Conservation (phyloP, 2,329 filamentous ascomycete species). For the Trichoderma endophyticum region DNA sequence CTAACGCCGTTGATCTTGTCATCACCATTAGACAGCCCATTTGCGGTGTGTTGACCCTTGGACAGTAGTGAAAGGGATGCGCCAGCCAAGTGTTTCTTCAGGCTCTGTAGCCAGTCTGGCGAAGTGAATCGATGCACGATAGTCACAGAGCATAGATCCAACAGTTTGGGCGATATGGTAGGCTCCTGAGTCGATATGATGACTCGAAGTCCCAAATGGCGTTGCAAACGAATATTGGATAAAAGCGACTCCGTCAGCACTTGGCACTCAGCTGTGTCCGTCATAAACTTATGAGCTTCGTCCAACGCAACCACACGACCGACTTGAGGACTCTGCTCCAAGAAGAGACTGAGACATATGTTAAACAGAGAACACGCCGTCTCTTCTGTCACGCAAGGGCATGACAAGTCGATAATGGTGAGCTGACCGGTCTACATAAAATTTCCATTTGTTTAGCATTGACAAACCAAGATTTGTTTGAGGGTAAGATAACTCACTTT, state of each 20-base stretch:
- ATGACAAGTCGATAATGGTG: conserved; percentile 63
- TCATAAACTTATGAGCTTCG: conserved; percentile 77
- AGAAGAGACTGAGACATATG: conserved; percentile 64
- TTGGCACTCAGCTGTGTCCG: conserved; percentile 48
- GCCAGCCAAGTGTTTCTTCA: conserved; percentile 45
- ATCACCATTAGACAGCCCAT: not conserved
- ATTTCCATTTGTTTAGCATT: not conserved
- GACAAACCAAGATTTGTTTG: not conserved
- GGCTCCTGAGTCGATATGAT: conserved; percentile 77
- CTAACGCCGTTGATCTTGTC: not conserved
- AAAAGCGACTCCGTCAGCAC: conserved; percentile 62
- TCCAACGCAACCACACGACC: conserved; percentile 68
- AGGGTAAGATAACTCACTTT: not conserved
- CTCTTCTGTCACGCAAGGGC: conserved; percentile 64
- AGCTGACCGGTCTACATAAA: conserved; percentile 30
- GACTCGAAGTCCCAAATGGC: conserved; percentile 64
- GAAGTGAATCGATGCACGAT: conserved; percentile 70
- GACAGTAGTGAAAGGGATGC: conserved; percentile 15
- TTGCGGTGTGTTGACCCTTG: not conserved
- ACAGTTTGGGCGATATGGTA: conserved; percentile 62
- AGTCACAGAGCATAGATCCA: conserved; percentile 70
- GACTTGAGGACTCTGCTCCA: conserved; percentile 46
- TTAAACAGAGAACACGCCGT: conserved; percentile 71
- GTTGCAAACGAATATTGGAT: conserved; percentile 64
- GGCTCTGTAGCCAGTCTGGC: conserved; percentile 56